Percentiles rank a stretch among this genome's conserved stretches.
Evolutionary conservation across 108 stramenopile species (phyloP).

Genomic region (Pseudonitzschia multistriata): DNA sequence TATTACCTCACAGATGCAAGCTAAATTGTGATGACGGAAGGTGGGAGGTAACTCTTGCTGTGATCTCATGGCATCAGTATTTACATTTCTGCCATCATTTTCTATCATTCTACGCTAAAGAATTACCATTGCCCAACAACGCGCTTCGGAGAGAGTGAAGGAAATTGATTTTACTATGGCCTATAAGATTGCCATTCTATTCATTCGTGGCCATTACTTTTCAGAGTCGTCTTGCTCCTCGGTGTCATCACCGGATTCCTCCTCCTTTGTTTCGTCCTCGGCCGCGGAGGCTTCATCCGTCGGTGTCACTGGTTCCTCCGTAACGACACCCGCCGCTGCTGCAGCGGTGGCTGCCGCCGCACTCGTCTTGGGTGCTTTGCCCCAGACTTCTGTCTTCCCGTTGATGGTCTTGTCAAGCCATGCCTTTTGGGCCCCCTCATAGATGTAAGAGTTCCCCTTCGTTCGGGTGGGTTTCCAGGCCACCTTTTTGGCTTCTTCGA

Average conservation of each 20-base stretch:
- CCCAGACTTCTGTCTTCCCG: constrained; percentile 70
- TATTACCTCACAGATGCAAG: too few relatives aligned
- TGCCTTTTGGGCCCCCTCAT: constrained; percentile 65
- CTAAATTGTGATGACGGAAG: too few relatives aligned
- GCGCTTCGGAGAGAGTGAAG: too few relatives aligned
- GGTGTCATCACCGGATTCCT: background rate
- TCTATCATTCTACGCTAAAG: too few relatives aligned
- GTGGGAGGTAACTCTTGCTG: too few relatives aligned
- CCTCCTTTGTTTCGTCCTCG: background rate
- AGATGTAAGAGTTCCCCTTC: constrained; percentile 64
- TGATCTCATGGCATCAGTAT: too few relatives aligned
- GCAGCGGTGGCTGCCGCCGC: constrained; percentile 16
- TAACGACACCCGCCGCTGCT: background rate
- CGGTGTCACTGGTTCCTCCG: too few relatives aligned
- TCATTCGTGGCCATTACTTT: background rate
- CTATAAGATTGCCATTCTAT: background rate
- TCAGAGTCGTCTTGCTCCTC: background rate
- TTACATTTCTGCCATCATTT: too few relatives aligned
- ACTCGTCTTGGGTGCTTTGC: constrained; percentile 35
- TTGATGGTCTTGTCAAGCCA: constrained; percentile 66
- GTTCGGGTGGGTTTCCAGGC: constrained; percentile 75
- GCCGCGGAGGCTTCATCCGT: too few relatives aligned
- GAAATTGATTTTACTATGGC: too few relatives aligned
- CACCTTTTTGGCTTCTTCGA: constrained; percentile 65
- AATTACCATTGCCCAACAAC: too few relatives aligned